phyloP scores from a whole-genome alignment of 1,139 yeast species.

The Arxiozyma bovina region DNA sequence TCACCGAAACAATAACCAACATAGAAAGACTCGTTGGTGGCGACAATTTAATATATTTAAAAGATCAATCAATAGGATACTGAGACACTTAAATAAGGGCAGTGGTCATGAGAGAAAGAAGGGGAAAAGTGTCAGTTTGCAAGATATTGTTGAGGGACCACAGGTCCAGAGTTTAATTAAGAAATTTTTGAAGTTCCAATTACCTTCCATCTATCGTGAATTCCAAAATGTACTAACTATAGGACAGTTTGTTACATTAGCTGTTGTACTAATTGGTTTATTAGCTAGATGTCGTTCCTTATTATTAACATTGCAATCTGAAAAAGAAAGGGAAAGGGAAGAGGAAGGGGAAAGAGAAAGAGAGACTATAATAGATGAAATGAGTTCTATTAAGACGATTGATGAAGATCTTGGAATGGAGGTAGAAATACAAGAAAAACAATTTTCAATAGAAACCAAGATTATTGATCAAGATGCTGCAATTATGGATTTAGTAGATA shows the following conservation, averaged over 20 bases:
- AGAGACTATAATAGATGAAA: not conserved
- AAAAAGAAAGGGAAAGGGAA: not conserved
- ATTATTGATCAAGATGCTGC: not conserved
- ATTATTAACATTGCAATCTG: not conserved
- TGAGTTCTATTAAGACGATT: not conserved
- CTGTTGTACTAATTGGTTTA: conserved; percentile 57
- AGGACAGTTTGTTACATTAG: conserved; percentile 72
- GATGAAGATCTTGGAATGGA: conserved; percentile 3
- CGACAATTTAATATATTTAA: conserved; percentile 53
- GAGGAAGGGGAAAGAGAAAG: conserved; percentile 3
- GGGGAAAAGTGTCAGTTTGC: conserved; percentile 12
- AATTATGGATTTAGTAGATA: not conserved
- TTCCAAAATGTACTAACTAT: conserved; percentile 62
- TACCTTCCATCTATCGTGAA: conserved; percentile 37
- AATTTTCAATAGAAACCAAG: not conserved
- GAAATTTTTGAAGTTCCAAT: not conserved
- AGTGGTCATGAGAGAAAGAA: not conserved
- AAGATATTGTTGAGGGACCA: conserved; percentile 10
- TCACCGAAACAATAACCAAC: conserved; percentile 71
- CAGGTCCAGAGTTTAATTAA: conserved; percentile 4
- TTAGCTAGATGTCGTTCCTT: conserved; percentile 30
- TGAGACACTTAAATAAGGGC: conserved; percentile 36
- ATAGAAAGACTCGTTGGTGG: conserved; percentile 74
- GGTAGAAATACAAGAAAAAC: not conserved
- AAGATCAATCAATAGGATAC: conserved; percentile 32